These are phyloP conservation scores for Lentinula boryana DNA, from an alignment of 768 basidiomycete genomes.

Conservation along the genomic window DNA sequence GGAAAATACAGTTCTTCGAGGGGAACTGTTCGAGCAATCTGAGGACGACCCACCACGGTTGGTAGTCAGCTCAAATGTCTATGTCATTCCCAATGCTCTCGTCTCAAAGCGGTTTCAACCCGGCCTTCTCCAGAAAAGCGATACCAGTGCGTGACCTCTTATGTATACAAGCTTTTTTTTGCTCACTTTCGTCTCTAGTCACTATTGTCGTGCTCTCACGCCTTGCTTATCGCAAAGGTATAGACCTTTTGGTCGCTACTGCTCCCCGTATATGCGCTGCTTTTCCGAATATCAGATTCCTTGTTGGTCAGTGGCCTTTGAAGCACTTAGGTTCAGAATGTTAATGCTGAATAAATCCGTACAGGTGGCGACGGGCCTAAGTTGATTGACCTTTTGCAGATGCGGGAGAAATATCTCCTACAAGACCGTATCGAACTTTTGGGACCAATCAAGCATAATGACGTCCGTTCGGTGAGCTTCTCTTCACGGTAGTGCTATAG, in stretches of 20 bases:
- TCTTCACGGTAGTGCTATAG: not conserved
- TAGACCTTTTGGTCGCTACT: slow-evolving; percentile 90
- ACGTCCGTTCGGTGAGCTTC: slow-evolving; percentile 70
- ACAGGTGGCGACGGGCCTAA: slow-evolving; percentile 94
- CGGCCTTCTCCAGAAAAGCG: slow-evolving; percentile 34
- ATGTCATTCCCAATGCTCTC: slow-evolving; percentile 93
- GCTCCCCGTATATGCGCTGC: slow-evolving; percentile 83
- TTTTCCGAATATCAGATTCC: slow-evolving; percentile 83
- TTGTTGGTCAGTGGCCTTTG: slow-evolving; percentile 57
- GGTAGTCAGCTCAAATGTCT: slow-evolving; percentile 53
- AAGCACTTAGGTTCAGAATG: not conserved
- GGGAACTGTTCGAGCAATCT: slow-evolving; percentile 57
- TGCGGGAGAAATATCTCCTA: slow-evolving; percentile 84
- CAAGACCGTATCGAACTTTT: slow-evolving; percentile 91
- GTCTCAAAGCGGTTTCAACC: slow-evolving; percentile 86
- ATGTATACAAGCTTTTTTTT: not conserved
- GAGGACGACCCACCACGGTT: slow-evolving; percentile 37
- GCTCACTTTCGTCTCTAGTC: slow-evolving; percentile 38
- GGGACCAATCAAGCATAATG: slow-evolving; percentile 71
- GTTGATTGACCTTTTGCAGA: slow-evolving; percentile 89
- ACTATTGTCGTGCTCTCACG: slow-evolving; percentile 90
- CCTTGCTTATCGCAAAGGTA: slow-evolving; percentile 91
- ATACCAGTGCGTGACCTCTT: slow-evolving; percentile 45
- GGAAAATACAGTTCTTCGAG: slow-evolving; percentile 94
- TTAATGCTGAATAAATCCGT: not conserved